Evolutionary conservation across 345 rosid genomes (phyloP), one percentile per base, ranked within the genome.

Genomic region (Syzygium aqueum): DNA sequence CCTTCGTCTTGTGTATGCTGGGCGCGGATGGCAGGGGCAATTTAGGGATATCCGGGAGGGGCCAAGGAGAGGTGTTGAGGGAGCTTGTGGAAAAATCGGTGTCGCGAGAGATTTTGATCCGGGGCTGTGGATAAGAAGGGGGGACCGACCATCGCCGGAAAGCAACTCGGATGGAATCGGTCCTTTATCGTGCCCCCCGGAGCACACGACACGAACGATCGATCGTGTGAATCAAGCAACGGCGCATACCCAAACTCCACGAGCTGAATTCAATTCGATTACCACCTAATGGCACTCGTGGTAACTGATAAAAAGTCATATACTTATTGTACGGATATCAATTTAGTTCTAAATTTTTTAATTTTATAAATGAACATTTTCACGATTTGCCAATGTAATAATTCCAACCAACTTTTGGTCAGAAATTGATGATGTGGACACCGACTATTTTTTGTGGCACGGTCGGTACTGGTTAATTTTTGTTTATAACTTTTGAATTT

Each of bases 341-440:
- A 21, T 21, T 21, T 1, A 8, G 2, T 54, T 21, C 22, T 3
- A 21, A 54, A 54, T 54, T 9, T 22, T 54, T 43, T 1, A 43
- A 43, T 43, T 43, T 43, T 43, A 1, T 43, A 6, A 43, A 43
- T 43, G 46, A 1, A 43, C 46, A 40, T 6, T 21, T 54, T 22
- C 10, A 25, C 4, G 25, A 54, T 54, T 54, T 8, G 1, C 3
- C 5, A 54, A 54, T 54, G 0, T 1, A 22, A 12, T 54, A 0
- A 22, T 21, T 54, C 11, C 23, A 1, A 43, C 1, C 46, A 43
- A 43, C 46, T 6, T 17, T 17, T 53, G 56, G 8, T 21, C 17
- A 53, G 56, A 53, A 53, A 53, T 53, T 6, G 21, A 53, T 53
- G 56, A 53, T 16, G 56, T 53, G 22, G 8, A 53, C 1, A 8